phyloP scores from a whole-genome alignment of 805 yeast species.

The Maudiozyma turicensis region DNA sequence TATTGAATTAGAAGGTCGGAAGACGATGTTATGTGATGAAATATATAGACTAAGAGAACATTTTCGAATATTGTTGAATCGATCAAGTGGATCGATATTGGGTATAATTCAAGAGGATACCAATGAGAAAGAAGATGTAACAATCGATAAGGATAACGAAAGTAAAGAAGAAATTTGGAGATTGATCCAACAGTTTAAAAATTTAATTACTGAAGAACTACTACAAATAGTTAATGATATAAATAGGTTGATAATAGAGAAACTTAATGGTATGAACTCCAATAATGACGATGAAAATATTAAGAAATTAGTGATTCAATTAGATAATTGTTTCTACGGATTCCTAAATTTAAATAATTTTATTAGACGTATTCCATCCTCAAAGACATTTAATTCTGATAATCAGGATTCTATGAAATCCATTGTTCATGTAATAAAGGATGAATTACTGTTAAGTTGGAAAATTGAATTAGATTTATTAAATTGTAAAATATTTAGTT shows the following conservation, averaged over 20 bases:
- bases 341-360: slow-evolving; percentile 18
- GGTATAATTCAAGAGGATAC: background rate
- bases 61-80: slow-evolving; percentile 3
- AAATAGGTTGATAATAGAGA: background rate
- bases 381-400: background rate
- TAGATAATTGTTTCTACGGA: slow-evolving; percentile 19
- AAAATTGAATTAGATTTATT: slow-evolving; percentile 16
- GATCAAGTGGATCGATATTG: background rate
- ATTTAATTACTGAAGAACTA: background rate
- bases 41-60: slow-evolving; percentile 2
- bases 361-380: slow-evolving; percentile 12
- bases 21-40: background rate
- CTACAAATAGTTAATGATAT: background rate
- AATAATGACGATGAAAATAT: background rate
- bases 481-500: slow-evolving; percentile 14
- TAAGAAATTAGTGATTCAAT: slow-evolving; percentile 4
- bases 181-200: background rate
- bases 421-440: slow-evolving; percentile 11
- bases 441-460: slow-evolving; percentile 19
- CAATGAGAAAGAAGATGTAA: background rate
- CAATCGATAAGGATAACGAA: background rate
- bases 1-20: background rate
- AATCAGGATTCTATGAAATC: slow-evolving; percentile 4
- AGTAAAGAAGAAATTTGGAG: background rate
- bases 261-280: background rate